These are phyloP conservation scores for Talaromyces sp. DNA, from an alignment of 2,329 filamentous ascomycete species.

Conservation along the genomic window DNA sequence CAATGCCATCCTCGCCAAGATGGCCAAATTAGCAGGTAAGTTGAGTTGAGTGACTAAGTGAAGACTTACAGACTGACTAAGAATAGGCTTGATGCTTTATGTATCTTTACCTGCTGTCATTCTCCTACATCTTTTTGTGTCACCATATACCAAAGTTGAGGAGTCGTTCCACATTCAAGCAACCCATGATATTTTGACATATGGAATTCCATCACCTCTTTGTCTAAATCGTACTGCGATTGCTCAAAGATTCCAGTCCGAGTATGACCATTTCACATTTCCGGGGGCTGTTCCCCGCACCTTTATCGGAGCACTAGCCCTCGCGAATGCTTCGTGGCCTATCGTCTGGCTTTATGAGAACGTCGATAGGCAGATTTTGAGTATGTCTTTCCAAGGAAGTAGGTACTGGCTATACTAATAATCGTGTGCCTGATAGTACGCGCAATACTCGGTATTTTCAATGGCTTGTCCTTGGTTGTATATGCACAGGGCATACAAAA, in stretches of 20 bases:
- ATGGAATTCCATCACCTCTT: constrained; percentile 60
- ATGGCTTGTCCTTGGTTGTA: constrained; percentile 63
- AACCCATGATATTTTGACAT: constrained; percentile 78
- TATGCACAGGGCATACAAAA: constrained; percentile 62
- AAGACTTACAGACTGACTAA: neutral
- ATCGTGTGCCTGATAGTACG: constrained; percentile 52
- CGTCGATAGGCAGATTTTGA: constrained; percentile 55
- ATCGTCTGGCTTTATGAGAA: constrained; percentile 57
- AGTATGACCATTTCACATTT: constrained; percentile 88
- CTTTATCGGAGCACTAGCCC: constrained; percentile 74
- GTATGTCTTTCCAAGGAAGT: constrained; percentile 35
- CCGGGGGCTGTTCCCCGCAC: constrained; percentile 88
- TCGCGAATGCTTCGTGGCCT: constrained; percentile 70
- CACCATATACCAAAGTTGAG: constrained; percentile 95
- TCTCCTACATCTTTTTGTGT: constrained; percentile 64
- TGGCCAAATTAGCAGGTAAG: constrained; percentile 16
- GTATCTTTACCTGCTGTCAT: constrained; percentile 61
- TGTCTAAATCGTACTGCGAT: constrained; percentile 5
- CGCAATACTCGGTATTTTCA: constrained; percentile 71
- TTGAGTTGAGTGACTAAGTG: neutral
- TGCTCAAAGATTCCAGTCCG: constrained; percentile 42
- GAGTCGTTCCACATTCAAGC: constrained; percentile 98
- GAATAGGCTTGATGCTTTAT: constrained; percentile 26
- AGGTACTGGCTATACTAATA: neutral
- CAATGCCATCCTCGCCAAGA: constrained; percentile 14